phyloP scores from a whole-genome alignment of 352 stramenopile species.

The Pythium grandisporangium region DNA sequence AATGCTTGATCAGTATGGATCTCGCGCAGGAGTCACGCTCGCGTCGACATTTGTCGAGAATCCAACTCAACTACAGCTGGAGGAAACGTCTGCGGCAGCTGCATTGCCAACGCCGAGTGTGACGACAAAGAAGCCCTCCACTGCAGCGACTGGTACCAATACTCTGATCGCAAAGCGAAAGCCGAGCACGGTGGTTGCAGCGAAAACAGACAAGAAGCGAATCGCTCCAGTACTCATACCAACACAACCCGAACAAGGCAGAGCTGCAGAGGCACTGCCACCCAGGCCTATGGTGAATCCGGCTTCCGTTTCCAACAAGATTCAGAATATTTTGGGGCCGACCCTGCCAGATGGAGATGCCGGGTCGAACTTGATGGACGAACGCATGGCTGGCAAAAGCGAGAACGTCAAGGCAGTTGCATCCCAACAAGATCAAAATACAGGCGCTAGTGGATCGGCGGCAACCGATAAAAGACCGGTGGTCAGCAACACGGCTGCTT shows the following conservation, averaged over 20 bases:
- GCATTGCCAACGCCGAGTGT: slow-evolving; percentile 4
- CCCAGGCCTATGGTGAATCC: too few species aligned
- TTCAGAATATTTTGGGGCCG: slow-evolving; percentile 65
- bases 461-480: too few species aligned
- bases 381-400: slow-evolving; percentile 45
- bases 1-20: slow-evolving; percentile 51
- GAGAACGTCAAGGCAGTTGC: background rate
- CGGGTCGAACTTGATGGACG: slow-evolving; percentile 40
- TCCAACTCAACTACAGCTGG: slow-evolving; percentile 69
- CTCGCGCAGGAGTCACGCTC: slow-evolving; percentile 67
- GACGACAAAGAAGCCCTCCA: too few species aligned
- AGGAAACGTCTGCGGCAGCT: slow-evolving; percentile 35
- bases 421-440: background rate
- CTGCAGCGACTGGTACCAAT: too few species aligned
- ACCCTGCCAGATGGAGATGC: slow-evolving; percentile 39
- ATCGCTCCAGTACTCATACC: slow-evolving; percentile 45
- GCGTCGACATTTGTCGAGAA: slow-evolving; percentile 75
- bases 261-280: too few species aligned
- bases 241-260: too few species aligned
- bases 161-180: slow-evolving; percentile 65
- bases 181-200: slow-evolving; percentile 15
- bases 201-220: slow-evolving; percentile 57
- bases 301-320: slow-evolving; percentile 68
- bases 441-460: too few species aligned
- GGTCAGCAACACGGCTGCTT: too few species aligned